Conservation (phyloP, 345 rosid genomes). For the Linum trigynum region DNA sequence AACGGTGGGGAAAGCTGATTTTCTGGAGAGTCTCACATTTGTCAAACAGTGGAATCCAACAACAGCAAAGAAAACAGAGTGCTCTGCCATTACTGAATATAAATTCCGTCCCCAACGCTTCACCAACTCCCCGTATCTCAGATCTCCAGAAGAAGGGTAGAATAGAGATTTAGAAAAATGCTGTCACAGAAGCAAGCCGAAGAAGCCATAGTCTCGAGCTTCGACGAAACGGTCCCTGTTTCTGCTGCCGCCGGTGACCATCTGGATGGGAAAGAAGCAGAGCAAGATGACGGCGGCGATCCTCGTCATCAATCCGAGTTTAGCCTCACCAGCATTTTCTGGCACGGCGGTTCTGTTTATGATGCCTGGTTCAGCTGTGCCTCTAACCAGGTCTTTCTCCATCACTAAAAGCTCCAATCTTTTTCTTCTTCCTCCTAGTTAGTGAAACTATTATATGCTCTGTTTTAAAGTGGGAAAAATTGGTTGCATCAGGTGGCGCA, state of each 20-base stretch:
- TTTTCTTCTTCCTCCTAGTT: neutral
- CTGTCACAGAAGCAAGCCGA: constrained; percentile 38
- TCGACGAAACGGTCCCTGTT: constrained; percentile 14
- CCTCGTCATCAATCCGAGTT: constrained; percentile 12
- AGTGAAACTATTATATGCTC: neutral
- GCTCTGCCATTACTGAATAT: neutral
- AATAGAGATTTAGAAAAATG: constrained; percentile 12
- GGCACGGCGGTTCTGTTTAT: constrained; percentile 84
- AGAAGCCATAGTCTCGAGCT: constrained; percentile 42
- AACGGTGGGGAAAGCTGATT: constrained; percentile 1
- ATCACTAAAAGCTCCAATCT: neutral
- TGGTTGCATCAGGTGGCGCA: constrained; percentile 62
- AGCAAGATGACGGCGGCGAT: constrained; percentile 20
- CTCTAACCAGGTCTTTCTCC: constrained; percentile 48
- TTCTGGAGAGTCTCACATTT: constrained; percentile 18
- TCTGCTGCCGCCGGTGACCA: constrained; percentile 9
- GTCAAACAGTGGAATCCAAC: constrained; percentile 18
- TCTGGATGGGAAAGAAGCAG: constrained; percentile 22
- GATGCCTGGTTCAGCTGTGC: constrained; percentile 95
- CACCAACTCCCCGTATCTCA: neutral
- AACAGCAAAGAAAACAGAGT: too few relatives aligned
- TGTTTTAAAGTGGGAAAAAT: neutral
- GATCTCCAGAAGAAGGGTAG: neutral
- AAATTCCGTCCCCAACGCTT: neutral
- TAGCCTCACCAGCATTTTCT: constrained; percentile 46